Percentiles rank a stretch among this genome's conserved stretches.
Evolutionary conservation across 1,284 basidiomycete species (phyloP).

Genomic region (Singerocomus rubriflavus): DNA sequence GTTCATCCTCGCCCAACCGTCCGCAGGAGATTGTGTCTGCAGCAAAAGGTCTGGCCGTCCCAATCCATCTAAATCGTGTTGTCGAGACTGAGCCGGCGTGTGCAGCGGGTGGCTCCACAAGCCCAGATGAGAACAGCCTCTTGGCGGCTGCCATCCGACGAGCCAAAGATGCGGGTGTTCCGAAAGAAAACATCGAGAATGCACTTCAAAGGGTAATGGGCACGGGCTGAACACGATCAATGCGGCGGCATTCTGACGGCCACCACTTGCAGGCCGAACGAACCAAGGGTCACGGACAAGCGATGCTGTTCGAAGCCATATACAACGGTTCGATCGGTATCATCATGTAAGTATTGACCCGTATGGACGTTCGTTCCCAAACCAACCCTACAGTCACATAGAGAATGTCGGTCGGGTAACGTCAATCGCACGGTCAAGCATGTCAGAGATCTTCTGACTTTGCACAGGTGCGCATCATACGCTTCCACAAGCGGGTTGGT

Average conservation of each 20-base stretch:
- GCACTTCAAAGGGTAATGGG: constrained; percentile 60
- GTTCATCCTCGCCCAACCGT: background rate
- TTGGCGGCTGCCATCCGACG: constrained; percentile 61
- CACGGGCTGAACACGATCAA: background rate
- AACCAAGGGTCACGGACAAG: constrained; percentile 49
- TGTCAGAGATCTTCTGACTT: constrained; percentile 58
- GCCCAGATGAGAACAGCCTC: constrained; percentile 62
- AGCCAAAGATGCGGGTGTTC: constrained; percentile 65
- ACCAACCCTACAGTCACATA: constrained; percentile 32
- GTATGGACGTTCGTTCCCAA: background rate
- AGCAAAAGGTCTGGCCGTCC: constrained; percentile 51
- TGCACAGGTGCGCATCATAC: constrained; percentile 49
- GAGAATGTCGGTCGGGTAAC: constrained; percentile 79
- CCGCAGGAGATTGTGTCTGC: constrained; percentile 69
- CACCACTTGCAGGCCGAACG: constrained; percentile 43
- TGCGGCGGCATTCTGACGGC: background rate
- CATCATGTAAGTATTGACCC: constrained; percentile 62
- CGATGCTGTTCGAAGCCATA: constrained; percentile 70
- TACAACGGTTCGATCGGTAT: constrained; percentile 67
- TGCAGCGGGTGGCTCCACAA: constrained; percentile 61
- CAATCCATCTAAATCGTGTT: background rate
- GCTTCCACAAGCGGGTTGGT: background rate
- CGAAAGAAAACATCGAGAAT: constrained; percentile 74
- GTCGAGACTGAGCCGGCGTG: background rate
- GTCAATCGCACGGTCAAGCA: constrained; percentile 64